phyloP scores from a whole-genome alignment of 2,329 filamentous ascomycete genomes.

The Trichoderma oligosporum region DNA sequence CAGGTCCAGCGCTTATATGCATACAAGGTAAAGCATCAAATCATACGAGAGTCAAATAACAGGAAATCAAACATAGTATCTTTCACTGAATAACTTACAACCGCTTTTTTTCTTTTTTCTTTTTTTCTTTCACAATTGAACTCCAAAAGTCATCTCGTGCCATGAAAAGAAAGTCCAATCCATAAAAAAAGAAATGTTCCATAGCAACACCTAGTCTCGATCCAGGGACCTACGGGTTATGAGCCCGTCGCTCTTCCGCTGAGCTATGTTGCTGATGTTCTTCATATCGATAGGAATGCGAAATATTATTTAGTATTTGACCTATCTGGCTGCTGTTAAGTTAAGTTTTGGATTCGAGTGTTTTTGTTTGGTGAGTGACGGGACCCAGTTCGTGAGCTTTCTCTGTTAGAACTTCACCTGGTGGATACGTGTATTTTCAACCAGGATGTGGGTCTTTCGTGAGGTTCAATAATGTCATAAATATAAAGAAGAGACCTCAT shows the following conservation, averaged over 20 bases:
- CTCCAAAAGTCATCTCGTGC: too few relatives aligned
- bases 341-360: neutral
- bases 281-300: neutral
- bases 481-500: too few relatives aligned
- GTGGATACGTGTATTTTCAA: too few relatives aligned
- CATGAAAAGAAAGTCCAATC: neutral
- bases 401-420: too few relatives aligned
- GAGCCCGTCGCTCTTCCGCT: conserved; percentile 33
- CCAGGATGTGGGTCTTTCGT: too few relatives aligned
- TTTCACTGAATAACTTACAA: too few relatives aligned
- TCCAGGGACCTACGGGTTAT: conserved; percentile 31
- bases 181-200: conserved; percentile 16
- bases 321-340: neutral
- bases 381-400: neutral
- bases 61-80: too few relatives aligned
- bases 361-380: neutral
- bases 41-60: too few relatives aligned
- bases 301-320: neutral
- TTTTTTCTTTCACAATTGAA: neutral
- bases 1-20: too few relatives aligned
- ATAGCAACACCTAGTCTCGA: conserved; percentile 21
- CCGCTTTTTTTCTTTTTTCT: too few relatives aligned
- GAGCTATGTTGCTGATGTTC: conserved; percentile 26
- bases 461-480: too few relatives aligned
- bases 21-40: too few relatives aligned